Evolutionary conservation across 1,139 yeast genomes (phyloP).

Genomic region (Scheffersomyces insectosa): DNA sequence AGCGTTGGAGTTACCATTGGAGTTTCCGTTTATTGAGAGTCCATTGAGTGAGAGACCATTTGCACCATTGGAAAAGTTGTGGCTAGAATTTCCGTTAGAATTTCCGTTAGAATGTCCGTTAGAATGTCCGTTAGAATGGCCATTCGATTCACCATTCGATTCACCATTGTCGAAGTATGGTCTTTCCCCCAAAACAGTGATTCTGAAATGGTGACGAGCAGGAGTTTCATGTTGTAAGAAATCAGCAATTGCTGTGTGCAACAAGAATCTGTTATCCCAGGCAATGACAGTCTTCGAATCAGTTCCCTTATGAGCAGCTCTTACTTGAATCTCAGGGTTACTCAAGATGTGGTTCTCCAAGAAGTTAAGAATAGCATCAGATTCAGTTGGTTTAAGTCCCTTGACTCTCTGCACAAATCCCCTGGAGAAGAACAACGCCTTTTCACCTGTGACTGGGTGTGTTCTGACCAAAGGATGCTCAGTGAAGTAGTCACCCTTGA

Average conservation of each 20-base stretch:
- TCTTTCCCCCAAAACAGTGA: constrained; percentile 26
- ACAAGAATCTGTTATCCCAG: constrained; percentile 25
- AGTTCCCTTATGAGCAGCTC: constrained; percentile 25
- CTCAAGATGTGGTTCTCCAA: constrained; percentile 21
- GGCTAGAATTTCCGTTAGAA: constrained; percentile 5
- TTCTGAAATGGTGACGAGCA: constrained; percentile 26
- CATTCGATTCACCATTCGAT: constrained; percentile 6
- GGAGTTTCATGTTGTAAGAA: constrained; percentile 21
- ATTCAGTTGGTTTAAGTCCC: constrained; percentile 23
- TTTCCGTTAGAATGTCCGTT: constrained; percentile 11
- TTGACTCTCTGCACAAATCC: constrained; percentile 23
- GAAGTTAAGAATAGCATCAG: constrained; percentile 22
- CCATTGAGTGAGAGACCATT: no score
- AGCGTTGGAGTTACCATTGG: no score
- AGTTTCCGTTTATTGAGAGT: no score
- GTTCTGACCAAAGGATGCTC: constrained; percentile 31
- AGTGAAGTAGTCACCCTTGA: constrained; percentile 23
- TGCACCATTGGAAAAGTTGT: neutral
- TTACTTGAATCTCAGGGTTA: constrained; percentile 27
- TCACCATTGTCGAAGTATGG: constrained; percentile 17
- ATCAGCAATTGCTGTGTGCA: constrained; percentile 25
- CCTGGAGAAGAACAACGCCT: constrained; percentile 22
- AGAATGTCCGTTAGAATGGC: constrained; percentile 9
- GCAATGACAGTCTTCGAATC: constrained; percentile 23
- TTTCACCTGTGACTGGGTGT: constrained; percentile 31